Conservation (phyloP, 2,329 filamentous ascomycete species). For the Fusarium graminum region DNA sequence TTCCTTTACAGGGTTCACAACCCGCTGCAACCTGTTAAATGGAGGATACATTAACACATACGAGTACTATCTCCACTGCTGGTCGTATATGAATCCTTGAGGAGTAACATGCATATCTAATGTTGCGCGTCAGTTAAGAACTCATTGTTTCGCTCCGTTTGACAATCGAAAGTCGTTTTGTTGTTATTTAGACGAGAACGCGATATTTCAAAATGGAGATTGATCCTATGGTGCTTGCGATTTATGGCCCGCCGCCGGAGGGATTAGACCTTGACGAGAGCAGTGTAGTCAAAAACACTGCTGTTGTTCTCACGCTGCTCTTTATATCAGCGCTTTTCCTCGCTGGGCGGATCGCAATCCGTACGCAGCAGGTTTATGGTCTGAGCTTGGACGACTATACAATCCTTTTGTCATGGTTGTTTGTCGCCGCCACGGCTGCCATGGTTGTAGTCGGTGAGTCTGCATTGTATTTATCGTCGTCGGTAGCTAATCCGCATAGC, state of each 20-base stretch:
- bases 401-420: slow-evolving; percentile 18
- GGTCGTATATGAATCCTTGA: not conserved
- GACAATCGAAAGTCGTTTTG: not conserved
- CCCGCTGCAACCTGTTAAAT: no score
- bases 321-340: slow-evolving; percentile 16
- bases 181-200: not conserved
- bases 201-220: slow-evolving; percentile 7
- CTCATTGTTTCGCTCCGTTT: not conserved
- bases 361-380: slow-evolving; percentile 13
- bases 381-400: slow-evolving; percentile 23
- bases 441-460: slow-evolving; percentile 24
- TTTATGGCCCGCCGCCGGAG: slow-evolving; percentile 15
- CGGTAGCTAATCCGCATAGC: not conserved
- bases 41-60: not conserved
- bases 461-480: fast-evolving
- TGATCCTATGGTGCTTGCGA: slow-evolving; percentile 12
- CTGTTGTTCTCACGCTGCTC: slow-evolving; percentile 13
- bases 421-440: slow-evolving; percentile 9
- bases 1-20: no score
- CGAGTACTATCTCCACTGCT: not conserved
- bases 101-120: not conserved
- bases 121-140: not conserved
- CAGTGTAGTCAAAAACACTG: slow-evolving; percentile 13
- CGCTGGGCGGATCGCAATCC: slow-evolving; percentile 5
- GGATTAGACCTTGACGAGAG: slow-evolving; percentile 15